Evolutionary conservation across 305 asterid species (phyloP).

Genomic region (Rubia tinctorum): DNA sequence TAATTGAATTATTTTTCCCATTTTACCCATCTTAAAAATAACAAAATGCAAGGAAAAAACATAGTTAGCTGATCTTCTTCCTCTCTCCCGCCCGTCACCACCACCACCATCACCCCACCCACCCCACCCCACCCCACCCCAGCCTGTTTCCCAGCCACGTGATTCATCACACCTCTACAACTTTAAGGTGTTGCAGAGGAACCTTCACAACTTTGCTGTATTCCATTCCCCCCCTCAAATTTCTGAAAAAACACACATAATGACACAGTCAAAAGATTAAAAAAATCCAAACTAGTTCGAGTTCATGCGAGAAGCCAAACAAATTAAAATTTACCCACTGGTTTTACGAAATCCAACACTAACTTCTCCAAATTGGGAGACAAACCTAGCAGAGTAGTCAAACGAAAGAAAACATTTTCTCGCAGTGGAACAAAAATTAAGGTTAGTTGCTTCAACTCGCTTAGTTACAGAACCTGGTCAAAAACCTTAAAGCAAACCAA

Average conservation of each 20-base stretch:
- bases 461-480: not conserved
- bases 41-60: too few species aligned
- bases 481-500: not conserved
- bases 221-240: not conserved
- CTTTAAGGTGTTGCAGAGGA: not conserved
- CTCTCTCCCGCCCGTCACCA: too few species aligned
- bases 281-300: not conserved
- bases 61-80: too few species aligned
- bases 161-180: not conserved
- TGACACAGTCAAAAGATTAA: not conserved
- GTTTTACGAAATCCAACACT: not conserved
- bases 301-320: not conserved
- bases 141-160: not conserved
- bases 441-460: too few species aligned
- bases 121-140: not conserved
- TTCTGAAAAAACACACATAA: not conserved
- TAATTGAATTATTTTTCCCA: too few species aligned
- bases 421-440: too few species aligned
- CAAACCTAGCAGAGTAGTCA: too few species aligned
- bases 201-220: not conserved
- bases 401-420: too few species aligned
- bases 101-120: not conserved
- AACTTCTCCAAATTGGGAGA: not conserved
- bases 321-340: not conserved
- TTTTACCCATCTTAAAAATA: too few species aligned